Evolutionary conservation across 225 moss, liverwort and hornwort genomes (phyloP).

Genomic region (Physcomitrellopsis africana): DNA sequence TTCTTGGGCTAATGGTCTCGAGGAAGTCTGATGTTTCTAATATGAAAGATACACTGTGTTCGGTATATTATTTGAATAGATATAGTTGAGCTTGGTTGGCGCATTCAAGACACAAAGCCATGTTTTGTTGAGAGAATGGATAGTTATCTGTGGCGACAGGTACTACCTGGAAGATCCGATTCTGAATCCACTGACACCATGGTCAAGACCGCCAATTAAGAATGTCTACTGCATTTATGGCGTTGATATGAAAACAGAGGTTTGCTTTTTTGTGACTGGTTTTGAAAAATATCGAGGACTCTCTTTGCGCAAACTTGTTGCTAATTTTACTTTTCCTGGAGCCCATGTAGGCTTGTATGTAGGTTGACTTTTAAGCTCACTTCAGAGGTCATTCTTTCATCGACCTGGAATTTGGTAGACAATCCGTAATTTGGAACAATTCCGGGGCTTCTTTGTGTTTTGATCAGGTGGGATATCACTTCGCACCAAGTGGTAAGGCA

Average conservation of each 20-base stretch:
- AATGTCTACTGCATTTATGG: constrained; percentile 98
- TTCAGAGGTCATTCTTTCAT: constrained; percentile 10
- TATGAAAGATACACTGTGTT: too few species aligned
- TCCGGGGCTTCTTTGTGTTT: constrained; percentile 22
- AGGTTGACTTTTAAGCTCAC: background rate
- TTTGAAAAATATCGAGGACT: background rate
- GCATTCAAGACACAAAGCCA: constrained; percentile 8
- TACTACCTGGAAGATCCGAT: constrained; percentile 92
- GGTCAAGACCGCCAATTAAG: constrained; percentile 96
- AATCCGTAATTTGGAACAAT: constrained; percentile 27
- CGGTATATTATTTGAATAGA: too few species aligned
- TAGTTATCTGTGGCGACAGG: constrained; percentile 46
- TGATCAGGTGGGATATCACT: constrained; percentile 83
- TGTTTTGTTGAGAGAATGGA: constrained; percentile 9
- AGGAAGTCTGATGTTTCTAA: constrained; percentile 9
- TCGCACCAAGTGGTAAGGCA: constrained; percentile 86
- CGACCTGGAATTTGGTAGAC: constrained; percentile 4
- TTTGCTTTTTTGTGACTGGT: constrained; percentile 23
- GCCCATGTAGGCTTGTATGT: constrained; percentile 3
- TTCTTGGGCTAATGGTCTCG: constrained; percentile 14
- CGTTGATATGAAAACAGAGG: constrained; percentile 94
- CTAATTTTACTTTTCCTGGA: background rate
- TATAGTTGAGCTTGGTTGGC: constrained; percentile 5
- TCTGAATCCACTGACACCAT: constrained; percentile 94
- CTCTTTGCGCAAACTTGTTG: background rate